Base-by-base conservation (phyloP, 352 stramenopile genomes). In the Pilasporangium apinafurcum region DNA sequence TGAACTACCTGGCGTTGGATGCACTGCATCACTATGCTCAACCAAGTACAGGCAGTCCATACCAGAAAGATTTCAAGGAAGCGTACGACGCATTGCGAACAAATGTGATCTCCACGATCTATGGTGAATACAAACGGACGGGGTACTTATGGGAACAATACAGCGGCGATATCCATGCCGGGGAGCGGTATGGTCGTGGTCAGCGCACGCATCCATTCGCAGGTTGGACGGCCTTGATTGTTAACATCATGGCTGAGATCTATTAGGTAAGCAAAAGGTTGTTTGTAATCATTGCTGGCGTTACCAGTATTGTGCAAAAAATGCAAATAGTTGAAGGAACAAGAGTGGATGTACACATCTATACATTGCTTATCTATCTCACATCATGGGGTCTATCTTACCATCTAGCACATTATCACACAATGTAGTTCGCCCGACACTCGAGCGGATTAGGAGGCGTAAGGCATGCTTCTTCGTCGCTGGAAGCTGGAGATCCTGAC, bases 81-180 rank as follows among this genome's bases (percentile, higher is more conserved):
- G 43, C 62, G 32, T 89, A 92, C 47, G 43, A 47, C 10, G 41
- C 37, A 12, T 37, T 95, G 45, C 76, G 83, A 39, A 41, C 48
- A 8, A 83, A 85, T 21, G 64, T 95, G 25, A 65, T 92, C 10
- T 16, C 39, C 27, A 85, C 68, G 36, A 68, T 95, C 48, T 70
- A 75, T 34, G 27, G 59, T 20, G 81, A 96, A 54, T 97, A 90
- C 56, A 59, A 92, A 51, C 62, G 69, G 6, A 96, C 83, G 8
- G 89, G 91, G 26, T 96, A 88, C 52, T 65, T 97, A 5, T 97
- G 90, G 85, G 92, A 98, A 62, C 88, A 97, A 59, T 98, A 97
- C 64, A 92, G 86, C 41, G 86, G 88, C 24, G 57, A 87, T 28
- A 68, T 78, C 20, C 39, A 72, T 31, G 52, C 51, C 2, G 44